These are phyloP conservation scores for Ascomycota sp. DNA, from an alignment of 2,329 filamentous ascomycete species.

Conservation along the genomic window DNA sequence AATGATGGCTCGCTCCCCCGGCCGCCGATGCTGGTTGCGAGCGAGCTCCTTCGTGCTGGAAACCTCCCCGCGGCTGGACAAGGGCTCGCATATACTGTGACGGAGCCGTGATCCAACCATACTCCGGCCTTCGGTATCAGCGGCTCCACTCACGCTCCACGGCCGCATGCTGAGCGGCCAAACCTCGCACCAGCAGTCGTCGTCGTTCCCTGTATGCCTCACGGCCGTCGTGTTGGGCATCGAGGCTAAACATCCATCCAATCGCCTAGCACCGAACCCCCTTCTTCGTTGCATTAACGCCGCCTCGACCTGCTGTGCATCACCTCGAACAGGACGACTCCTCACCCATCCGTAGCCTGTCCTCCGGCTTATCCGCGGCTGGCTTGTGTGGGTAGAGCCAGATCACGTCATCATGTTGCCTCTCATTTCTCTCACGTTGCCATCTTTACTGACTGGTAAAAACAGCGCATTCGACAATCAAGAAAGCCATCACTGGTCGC, in stretches of 20 bases:
- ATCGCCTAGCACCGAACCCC: neutral
- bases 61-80: slow-evolving; percentile 2
- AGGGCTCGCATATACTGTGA: slow-evolving; percentile 1
- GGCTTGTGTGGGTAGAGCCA: too few relatives aligned
- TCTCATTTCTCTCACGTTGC: too few relatives aligned
- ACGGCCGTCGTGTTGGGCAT: slow-evolving; percentile 1
- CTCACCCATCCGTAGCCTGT: too few relatives aligned
- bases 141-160: slow-evolving; percentile 13
- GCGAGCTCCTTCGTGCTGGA: neutral
- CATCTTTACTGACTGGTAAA: too few relatives aligned
- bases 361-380: too few relatives aligned
- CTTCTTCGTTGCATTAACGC: neutral
- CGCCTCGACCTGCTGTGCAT: neutral
- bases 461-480: too few relatives aligned
- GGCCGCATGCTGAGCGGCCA: slow-evolving; percentile 15
- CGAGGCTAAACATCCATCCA: neutral
- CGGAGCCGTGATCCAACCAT: slow-evolving; percentile 7
- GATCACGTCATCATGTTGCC: too few relatives aligned
- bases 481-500: too few relatives aligned
- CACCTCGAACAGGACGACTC: too few relatives aligned
- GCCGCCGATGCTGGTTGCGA: too few relatives aligned
- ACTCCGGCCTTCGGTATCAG: slow-evolving; percentile 6
- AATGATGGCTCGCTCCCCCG: neutral
- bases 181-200: slow-evolving; percentile 7
- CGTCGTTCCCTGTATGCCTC: slow-evolving; percentile 4